Conservation (phyloP, 2,329 filamentous ascomycete genomes). For the Pyrenochaeta sp. region DNA sequence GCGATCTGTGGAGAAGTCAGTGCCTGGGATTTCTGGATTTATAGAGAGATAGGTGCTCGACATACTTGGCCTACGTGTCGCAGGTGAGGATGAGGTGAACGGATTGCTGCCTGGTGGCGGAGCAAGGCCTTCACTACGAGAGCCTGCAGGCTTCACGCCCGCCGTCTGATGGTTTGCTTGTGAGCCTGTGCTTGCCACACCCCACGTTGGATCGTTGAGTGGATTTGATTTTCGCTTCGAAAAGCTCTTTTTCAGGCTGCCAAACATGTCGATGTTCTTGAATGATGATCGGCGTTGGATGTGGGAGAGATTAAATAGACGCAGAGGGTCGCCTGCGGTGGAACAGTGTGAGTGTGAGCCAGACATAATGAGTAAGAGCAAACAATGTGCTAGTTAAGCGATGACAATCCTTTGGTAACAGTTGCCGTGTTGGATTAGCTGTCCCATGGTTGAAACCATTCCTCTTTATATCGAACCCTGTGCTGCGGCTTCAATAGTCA, state of each 20-base stretch:
- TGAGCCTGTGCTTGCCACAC: slow-evolving; percentile 7
- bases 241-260: slow-evolving; percentile 22
- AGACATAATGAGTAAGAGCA: slow-evolving; percentile 19
- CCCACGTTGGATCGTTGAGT: slow-evolving; percentile 8
- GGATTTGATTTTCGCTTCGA: slow-evolving; percentile 20
- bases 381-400: not conserved
- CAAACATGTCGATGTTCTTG: slow-evolving; percentile 17
- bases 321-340: slow-evolving; percentile 2
- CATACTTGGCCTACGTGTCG: slow-evolving; percentile 52
- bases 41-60: not conserved
- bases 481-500: too few relatives aligned
- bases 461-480: too few relatives aligned
- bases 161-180: slow-evolving; percentile 1
- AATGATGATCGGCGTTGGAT: slow-evolving; percentile 5
- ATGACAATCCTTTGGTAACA: too few relatives aligned
- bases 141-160: slow-evolving; percentile 14
- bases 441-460: not conserved
- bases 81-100: slow-evolving; percentile 32
- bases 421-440: not conserved
- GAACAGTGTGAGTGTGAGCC: slow-evolving; percentile 11
- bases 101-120: slow-evolving; percentile 25
- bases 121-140: slow-evolving; percentile 24
- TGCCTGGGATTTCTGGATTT: not conserved
- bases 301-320: slow-evolving; percentile 1
- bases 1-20: slow-evolving; percentile 27